These are phyloP conservation scores for Cladobotryum protrusum DNA, from an alignment of 2,329 filamentous ascomycete genomes.

Conservation along the genomic window DNA sequence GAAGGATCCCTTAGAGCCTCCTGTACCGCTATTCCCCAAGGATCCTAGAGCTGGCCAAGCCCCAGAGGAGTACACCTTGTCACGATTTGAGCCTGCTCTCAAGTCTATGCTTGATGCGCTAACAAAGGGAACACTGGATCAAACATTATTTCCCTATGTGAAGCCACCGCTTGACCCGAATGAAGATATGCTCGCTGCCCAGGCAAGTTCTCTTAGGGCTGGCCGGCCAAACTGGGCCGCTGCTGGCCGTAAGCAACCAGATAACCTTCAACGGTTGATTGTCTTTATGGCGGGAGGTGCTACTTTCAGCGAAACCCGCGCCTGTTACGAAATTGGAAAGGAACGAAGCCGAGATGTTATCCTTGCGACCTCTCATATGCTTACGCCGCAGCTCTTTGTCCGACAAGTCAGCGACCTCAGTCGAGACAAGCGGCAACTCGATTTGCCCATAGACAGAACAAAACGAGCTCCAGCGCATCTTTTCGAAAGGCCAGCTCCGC, in stretches of 20 bases:
- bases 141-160: constrained; percentile 62
- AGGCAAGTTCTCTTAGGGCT: constrained; percentile 73
- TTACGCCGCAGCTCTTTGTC: constrained; percentile 76
- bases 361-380: constrained; percentile 85
- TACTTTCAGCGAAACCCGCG: constrained; percentile 82
- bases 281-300: constrained; percentile 94
- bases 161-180: constrained; percentile 61
- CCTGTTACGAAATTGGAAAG: constrained; percentile 80
- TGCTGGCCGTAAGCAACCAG: constrained; percentile 61
- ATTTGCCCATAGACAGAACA: constrained; percentile 75
- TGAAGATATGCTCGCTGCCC: constrained; percentile 48
- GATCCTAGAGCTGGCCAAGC: constrained; percentile 51
- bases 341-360: constrained; percentile 75
- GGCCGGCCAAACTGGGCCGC: constrained; percentile 96
- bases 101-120: constrained; percentile 78
- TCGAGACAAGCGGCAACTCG: constrained; percentile 65
- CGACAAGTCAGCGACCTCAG: constrained; percentile 77
- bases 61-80: constrained; percentile 76
- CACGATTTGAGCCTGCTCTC: constrained; percentile 75
- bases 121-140: constrained; percentile 61
- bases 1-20: constrained; percentile 67
- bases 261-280: constrained; percentile 84
- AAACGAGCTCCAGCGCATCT: constrained; percentile 78
- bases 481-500: constrained; percentile 63
- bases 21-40: constrained; percentile 63